phyloP scores from a whole-genome alignment of 768 basidiomycete genomes.

The Phylloporus scabripes region DNA sequence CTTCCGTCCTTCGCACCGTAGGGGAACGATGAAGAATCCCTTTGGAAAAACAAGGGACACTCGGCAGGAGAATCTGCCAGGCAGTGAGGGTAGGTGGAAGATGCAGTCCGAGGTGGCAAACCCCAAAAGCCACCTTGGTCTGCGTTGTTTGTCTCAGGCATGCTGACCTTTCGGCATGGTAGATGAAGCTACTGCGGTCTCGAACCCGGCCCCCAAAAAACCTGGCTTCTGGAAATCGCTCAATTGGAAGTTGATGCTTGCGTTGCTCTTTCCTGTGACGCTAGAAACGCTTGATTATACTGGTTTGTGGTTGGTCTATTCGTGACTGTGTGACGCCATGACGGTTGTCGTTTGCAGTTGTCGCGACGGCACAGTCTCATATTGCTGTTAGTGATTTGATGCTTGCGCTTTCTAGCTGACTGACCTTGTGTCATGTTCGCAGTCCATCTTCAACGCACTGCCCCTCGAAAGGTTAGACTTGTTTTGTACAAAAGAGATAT shows the following conservation, averaged over 20 bases:
- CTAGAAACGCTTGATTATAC: constrained; percentile 36
- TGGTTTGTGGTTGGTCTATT: constrained; percentile 2
- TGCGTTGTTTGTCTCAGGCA: background rate
- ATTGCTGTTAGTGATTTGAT: constrained; percentile 37
- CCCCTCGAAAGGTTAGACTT: constrained; percentile 21
- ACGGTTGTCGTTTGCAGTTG: constrained; percentile 28
- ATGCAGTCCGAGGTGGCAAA: background rate
- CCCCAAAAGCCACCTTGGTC: background rate
- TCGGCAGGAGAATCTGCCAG: background rate
- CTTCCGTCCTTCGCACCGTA: background rate
- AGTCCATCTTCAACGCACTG: constrained; percentile 29
- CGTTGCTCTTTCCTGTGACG: constrained; percentile 38
- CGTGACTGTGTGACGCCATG: background rate
- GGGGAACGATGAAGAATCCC: constrained; percentile 7
- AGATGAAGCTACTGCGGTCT: background rate
- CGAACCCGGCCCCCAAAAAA: background rate
- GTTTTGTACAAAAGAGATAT: background rate
- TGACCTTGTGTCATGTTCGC: background rate
- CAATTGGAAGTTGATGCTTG: constrained; percentile 29
- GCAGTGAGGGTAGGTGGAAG: constrained; percentile 4
- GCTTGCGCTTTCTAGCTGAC: background rate
- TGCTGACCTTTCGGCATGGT: constrained; percentile 5
- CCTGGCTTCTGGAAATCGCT: constrained; percentile 25
- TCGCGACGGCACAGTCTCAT: constrained; percentile 47
- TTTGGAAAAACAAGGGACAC: constrained; percentile 3